Conservation (phyloP, 495 filamentous ascomycete species). For the Acidomyces sp. region DNA sequence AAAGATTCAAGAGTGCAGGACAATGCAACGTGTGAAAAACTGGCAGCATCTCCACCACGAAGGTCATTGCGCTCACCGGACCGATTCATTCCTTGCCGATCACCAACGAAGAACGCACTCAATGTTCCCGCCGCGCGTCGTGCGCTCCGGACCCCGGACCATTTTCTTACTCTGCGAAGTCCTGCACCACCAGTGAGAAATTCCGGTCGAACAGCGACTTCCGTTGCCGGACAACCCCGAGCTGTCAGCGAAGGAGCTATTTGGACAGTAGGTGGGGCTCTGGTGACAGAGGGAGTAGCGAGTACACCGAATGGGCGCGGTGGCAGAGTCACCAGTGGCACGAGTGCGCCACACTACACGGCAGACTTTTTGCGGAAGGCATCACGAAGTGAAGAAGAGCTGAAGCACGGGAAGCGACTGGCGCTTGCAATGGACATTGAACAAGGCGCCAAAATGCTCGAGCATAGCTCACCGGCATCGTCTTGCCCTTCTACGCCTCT, state of each 20-base stretch:
- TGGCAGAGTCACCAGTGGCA: conserved; percentile 50
- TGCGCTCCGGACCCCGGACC: conserved; percentile 13
- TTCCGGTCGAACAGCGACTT: conserved; percentile 1
- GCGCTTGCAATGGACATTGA: conserved; percentile 80
- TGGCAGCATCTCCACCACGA: too few species aligned
- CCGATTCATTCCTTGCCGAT: too few species aligned
- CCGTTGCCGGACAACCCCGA: not conserved
- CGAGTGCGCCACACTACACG: conserved; percentile 60
- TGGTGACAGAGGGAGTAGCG: conserved; percentile 15
- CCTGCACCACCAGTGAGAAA: not conserved
- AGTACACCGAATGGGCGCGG: conserved; percentile 40
- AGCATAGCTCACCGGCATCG: conserved; percentile 7
- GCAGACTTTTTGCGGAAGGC: conserved; percentile 46
- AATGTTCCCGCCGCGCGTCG: too few species aligned
- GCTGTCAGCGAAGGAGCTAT: conserved; percentile 54
- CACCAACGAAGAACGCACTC: too few species aligned
- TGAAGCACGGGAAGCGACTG: conserved; percentile 53
- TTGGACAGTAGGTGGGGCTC: conserved; percentile 65
- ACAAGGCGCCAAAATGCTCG: conserved; percentile 40
- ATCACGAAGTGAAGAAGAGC: conserved; percentile 7
- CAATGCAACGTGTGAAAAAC: too few species aligned
- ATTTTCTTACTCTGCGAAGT: conserved; percentile 14
- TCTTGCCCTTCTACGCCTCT: too few species aligned
- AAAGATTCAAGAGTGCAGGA: too few species aligned
- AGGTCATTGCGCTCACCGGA: too few species aligned